Conservation (phyloP, 371 early-diverging fungal genomes). For the Mucor saturninus region DNA sequence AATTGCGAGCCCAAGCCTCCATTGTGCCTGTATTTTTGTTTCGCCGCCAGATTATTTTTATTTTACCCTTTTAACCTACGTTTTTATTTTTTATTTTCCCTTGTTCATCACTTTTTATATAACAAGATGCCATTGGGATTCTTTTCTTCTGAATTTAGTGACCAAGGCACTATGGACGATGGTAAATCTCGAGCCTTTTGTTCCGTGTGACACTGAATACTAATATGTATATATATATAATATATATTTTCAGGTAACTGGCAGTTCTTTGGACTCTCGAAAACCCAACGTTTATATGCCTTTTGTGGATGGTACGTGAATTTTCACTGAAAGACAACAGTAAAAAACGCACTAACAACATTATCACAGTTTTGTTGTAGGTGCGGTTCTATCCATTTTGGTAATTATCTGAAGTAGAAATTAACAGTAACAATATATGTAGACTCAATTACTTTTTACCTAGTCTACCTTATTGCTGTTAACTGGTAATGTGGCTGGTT, state of each 20-base stretch:
- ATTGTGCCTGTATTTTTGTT: not conserved
- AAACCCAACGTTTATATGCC: slow-evolving; percentile 88
- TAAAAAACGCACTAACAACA: not conserved
- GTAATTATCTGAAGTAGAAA: slow-evolving; percentile 41
- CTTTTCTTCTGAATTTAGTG: slow-evolving; percentile 45
- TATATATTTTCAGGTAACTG: slow-evolving; percentile 37
- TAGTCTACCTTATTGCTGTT: slow-evolving; percentile 72
- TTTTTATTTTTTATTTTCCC: slow-evolving; percentile 11
- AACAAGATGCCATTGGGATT: slow-evolving; percentile 50
- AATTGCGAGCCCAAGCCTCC: not conserved
- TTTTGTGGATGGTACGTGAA: slow-evolving; percentile 76
- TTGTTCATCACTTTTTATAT: not conserved
- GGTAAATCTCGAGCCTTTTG: slow-evolving; percentile 30
- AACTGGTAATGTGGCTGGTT: slow-evolving; percentile 61
- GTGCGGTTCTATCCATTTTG: slow-evolving; percentile 76
- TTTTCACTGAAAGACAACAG: not conserved
- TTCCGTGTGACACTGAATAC: not conserved
- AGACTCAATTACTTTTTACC: not conserved
- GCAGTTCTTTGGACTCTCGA: slow-evolving; percentile 64
- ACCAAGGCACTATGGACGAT: slow-evolving; percentile 56
- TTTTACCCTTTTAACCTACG: slow-evolving; percentile 1
- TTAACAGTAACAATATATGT: slow-evolving; percentile 1
- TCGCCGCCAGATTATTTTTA: not conserved
- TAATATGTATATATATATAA: too few species aligned
- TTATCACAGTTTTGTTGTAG: slow-evolving; percentile 64